phyloP scores from a whole-genome alignment of 306 rosid species.

The Prinsepia uniflora region DNA sequence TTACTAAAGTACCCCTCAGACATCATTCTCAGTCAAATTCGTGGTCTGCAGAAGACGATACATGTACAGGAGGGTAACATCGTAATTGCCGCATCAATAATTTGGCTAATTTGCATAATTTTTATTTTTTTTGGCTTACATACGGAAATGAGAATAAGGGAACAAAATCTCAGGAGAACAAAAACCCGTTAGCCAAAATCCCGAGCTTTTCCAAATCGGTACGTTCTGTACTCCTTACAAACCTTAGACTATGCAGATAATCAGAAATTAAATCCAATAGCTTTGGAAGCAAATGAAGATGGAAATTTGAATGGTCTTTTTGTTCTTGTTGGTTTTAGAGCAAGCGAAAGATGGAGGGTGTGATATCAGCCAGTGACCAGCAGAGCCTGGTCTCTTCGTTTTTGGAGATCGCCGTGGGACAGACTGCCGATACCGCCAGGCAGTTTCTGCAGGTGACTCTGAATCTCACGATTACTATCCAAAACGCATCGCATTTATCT shows the following conservation, averaged over 20 bases:
- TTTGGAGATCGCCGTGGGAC: constrained; percentile 55
- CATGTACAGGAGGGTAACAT: neutral
- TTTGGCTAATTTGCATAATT: neutral
- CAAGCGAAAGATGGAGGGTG: constrained; percentile 33
- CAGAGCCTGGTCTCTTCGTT: constrained; percentile 45
- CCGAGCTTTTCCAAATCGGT: constrained; percentile 9
- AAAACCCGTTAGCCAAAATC: constrained; percentile 10
- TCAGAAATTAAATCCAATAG: neutral
- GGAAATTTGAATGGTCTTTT: neutral
- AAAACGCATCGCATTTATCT: constrained; percentile 13
- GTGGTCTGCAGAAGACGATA: neutral
- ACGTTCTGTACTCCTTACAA: neutral
- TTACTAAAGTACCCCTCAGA: neutral
- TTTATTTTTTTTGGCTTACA: no score
- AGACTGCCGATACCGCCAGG: constrained; percentile 44
- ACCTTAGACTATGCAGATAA: neutral
- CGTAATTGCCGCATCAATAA: neutral
- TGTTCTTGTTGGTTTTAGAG: neutral
- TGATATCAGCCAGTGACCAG: constrained; percentile 36
- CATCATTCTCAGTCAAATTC: neutral
- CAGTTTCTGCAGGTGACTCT: constrained; percentile 44
- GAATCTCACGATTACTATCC: neutral
- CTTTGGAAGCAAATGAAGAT: neutral
- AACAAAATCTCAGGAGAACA: neutral
- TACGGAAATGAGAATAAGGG: neutral